Base-by-base conservation (phyloP, 495 filamentous ascomycete genomes). In the Coniosporium apollinis region DNA sequence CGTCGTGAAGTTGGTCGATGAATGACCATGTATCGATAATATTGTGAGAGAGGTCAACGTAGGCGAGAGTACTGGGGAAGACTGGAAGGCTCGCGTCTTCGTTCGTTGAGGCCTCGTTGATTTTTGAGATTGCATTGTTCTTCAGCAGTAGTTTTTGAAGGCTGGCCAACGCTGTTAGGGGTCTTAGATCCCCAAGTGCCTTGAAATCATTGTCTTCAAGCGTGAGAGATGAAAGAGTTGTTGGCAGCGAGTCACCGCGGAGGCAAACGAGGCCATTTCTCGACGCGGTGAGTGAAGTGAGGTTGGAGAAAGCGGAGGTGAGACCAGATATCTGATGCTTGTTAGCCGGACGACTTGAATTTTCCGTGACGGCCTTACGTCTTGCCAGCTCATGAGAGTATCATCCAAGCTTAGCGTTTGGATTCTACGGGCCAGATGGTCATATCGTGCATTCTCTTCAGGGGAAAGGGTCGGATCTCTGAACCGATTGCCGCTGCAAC, bases 41-140 rank as follows among this genome's bases (percentile, higher is more conserved):
- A 57, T 93, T 93, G 57, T 78, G 77, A 13, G 83, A 84, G 4
- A 93, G 41, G 51, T 94, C 83, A 22, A 94, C 53, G 37, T 79
- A 79, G 22, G 58, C 46, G 17, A 74, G 47, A 1, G 53, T 54
- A 4, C 22, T 2, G 9, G 44, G 22, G 32, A 56, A 57, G 33
- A 26, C 24, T 3, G 31, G 34, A 19, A 22, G 15, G 16, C n/a
- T n/a, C n/a, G n/a, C n/a, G 11, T 30, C 19, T 28, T 38, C 10
- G 28, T n/a, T 14, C 28, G 24, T 8, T 9, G 5, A 18, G 25
- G 32, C 6, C 21, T 26, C n/a, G 22, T 36, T 42, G 19, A 58
- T 49, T 2, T 47, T 38, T 22, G 45, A 47, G 32, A 72, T 61
- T 28, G 44, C 46, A 41, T 69, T 72, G 8, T 58, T 53, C 33